Percentiles rank a stretch among this genome's conserved stretches.
These are phyloP conservation scores for Metahyphopichia silvanorum DNA, from an alignment of 805 yeast genomes.

Conservation along the genomic window DNA sequence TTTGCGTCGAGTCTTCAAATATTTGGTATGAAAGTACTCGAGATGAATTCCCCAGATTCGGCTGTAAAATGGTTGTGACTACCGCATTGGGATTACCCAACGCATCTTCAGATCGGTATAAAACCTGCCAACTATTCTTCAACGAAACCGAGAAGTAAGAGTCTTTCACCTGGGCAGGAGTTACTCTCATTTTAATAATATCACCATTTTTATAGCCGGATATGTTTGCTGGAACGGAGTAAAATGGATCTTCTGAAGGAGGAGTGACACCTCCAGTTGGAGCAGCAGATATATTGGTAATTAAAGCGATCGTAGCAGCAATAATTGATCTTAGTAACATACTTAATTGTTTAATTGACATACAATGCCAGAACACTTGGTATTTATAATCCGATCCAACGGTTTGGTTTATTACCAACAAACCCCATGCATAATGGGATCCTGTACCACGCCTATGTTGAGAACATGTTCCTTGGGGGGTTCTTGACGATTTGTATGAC, in stretches of 20 bases:
- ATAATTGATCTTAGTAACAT: neutral
- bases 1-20: conserved; percentile 16
- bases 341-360: too few species aligned
- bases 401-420: too few species aligned
- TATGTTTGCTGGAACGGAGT: conserved; percentile 9
- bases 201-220: conserved; percentile 8
- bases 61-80: conserved; percentile 17
- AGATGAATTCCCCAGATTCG: conserved; percentile 18
- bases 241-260: conserved; percentile 14
- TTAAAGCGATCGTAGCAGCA: neutral
- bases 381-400: too few species aligned
- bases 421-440: too few species aligned
- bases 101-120: conserved; percentile 19
- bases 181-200: conserved; percentile 7
- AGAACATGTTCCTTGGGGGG: too few species aligned
- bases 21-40: conserved; percentile 20
- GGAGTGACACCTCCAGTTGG: conserved; percentile 1
- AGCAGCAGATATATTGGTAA: neutral
- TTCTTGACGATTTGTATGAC: too few species aligned
- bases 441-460: too few species aligned
- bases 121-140: conserved; percentile 19
- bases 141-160: conserved; percentile 5
- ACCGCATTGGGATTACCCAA: conserved; percentile 15
- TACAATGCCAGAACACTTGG: too few species aligned
- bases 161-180: conserved; percentile 5